Evolutionary conservation across 2,329 filamentous ascomycete species (phyloP).

Genomic region (Paraconiothyrium sp.): DNA sequence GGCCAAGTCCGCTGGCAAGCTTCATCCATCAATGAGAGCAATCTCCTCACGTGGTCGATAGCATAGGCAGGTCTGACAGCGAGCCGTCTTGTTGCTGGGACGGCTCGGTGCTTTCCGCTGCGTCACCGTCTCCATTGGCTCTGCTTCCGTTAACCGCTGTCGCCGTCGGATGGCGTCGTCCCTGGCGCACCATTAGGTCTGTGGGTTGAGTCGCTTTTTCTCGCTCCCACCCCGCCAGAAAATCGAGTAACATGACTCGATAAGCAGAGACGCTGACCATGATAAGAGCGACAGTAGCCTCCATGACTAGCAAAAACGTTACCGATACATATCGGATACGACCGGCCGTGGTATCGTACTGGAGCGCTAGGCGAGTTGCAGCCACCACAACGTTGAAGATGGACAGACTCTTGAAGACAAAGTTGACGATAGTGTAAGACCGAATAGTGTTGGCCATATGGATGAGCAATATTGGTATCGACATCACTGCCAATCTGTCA

Average conservation of each 20-base stretch:
- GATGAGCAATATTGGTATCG: constrained; percentile 25
- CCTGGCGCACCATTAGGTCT: not conserved
- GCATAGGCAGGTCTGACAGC: constrained; percentile 7
- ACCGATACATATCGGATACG: constrained; percentile 23
- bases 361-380: constrained; percentile 21
- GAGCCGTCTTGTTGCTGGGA: not conserved
- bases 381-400: constrained; percentile 25
- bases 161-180: not conserved
- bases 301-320: constrained; percentile 23
- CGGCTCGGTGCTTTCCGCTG: not conserved
- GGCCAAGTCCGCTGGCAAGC: not conserved
- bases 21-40: not conserved
- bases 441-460: constrained; percentile 26
- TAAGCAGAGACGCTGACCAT: constrained; percentile 30
- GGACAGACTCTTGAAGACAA: constrained; percentile 26
- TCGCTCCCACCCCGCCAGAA: constrained; percentile 5
- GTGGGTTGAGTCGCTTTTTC: constrained; percentile 3
- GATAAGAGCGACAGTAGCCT: constrained; percentile 23
- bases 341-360: constrained; percentile 19
- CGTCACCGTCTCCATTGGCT: not conserved
- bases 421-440: constrained; percentile 25
- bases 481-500: constrained; percentile 22
- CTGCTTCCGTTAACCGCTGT: constrained; percentile 1
- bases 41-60: constrained; percentile 1
- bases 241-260: constrained; percentile 16